Conservation (phyloP, 2,329 filamentous ascomycete species). For the Xylariomycetidae sp. region DNA sequence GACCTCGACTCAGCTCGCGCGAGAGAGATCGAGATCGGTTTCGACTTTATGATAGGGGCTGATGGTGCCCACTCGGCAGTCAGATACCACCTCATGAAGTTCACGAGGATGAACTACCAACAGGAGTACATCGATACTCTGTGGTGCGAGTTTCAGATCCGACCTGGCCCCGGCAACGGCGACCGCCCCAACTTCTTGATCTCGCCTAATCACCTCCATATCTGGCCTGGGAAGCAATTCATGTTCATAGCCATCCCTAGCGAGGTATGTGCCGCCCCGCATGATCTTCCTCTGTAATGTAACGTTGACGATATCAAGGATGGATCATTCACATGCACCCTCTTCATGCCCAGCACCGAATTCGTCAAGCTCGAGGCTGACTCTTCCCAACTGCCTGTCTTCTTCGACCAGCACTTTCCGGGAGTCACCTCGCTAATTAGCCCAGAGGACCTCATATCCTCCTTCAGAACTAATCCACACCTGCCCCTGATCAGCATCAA, state of each 20-base stretch:
- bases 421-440: conserved; percentile 73
- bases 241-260: conserved; percentile 98
- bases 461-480: conserved; percentile 80
- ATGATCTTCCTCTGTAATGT: not conserved
- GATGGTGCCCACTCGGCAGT: conserved; percentile 93
- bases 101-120: conserved; percentile 79
- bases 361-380: conserved; percentile 64
- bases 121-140: conserved; percentile 95
- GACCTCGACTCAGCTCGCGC: conserved; percentile 39
- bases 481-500: conserved; percentile 92
- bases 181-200: conserved; percentile 61
- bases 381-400: conserved; percentile 56
- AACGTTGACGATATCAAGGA: conserved; percentile 47
- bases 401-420: conserved; percentile 82
- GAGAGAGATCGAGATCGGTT: conserved; percentile 74
- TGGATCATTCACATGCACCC: conserved; percentile 88
- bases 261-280: conserved; percentile 38
- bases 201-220: conserved; percentile 90
- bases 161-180: conserved; percentile 37
- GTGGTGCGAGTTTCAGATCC: conserved; percentile 93
- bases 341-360: conserved; percentile 74
- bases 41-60: conserved; percentile 89
- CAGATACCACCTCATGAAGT: conserved; percentile 95
- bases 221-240: conserved; percentile 89
- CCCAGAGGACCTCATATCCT: conserved; percentile 61